phyloP scores from a whole-genome alignment of 225 moss, liverwort and hornwort genomes.

The Ulota crispa region DNA sequence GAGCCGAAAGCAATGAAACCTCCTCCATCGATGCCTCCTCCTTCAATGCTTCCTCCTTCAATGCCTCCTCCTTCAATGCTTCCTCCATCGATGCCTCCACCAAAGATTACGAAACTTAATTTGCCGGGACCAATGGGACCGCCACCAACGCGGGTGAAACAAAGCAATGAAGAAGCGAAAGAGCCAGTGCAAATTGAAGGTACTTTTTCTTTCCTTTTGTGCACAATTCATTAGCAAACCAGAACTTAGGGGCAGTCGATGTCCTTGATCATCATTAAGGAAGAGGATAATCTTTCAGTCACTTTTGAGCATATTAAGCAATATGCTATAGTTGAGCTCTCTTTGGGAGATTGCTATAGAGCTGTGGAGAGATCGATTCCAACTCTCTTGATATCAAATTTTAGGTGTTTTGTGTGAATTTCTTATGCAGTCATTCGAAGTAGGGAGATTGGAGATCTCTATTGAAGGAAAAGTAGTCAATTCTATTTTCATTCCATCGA shows the following conservation, averaged over 20 bases:
- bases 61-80: constrained; percentile 29
- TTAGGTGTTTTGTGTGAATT: neutral
- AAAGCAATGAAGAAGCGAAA: constrained; percentile 22
- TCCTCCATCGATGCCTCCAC: constrained; percentile 26
- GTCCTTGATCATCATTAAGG: neutral
- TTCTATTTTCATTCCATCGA: neutral
- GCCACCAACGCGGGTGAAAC: constrained; percentile 37
- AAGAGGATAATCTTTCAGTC: neutral
- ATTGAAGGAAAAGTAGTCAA: neutral
- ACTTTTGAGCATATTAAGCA: neutral
- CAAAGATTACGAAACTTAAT: constrained; percentile 31
- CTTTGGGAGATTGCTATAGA: neutral
- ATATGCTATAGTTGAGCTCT: neutral
- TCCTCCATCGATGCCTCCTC: constrained; percentile 29
- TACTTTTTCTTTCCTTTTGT: constrained; percentile 7
- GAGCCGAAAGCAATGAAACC: constrained; percentile 35
- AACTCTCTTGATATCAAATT: neutral
- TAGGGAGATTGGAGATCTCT: neutral
- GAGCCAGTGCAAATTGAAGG: constrained; percentile 33
- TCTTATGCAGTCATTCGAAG: neutral
- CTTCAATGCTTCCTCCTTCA: constrained; percentile 19
- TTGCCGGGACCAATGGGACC: constrained; percentile 50
- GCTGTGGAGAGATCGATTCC: neutral
- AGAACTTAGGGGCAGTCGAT: neutral
- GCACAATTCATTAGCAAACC: neutral